Evolutionary conservation across 345 rosid genomes (phyloP).

Genomic region (Pseudoturritis turrita): DNA sequence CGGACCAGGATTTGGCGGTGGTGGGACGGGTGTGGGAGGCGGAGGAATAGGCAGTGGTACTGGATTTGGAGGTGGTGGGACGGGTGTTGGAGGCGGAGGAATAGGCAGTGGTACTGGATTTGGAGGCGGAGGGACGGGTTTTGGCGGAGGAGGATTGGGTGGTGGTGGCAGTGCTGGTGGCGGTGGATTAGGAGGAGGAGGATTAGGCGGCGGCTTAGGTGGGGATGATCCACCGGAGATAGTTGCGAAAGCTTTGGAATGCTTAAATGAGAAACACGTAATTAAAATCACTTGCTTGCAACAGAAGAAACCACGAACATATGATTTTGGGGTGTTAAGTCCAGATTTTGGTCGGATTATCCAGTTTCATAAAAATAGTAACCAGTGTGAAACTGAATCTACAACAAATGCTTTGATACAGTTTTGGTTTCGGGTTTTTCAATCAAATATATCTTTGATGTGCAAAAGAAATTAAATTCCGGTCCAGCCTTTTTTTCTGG

Average conservation of each 20-base stretch:
- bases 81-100: constrained; percentile 8
- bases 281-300: constrained; percentile 4
- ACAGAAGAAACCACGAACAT: background rate
- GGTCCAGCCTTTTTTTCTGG: no score
- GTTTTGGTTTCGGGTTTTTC: no score
- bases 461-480: no score
- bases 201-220: constrained; percentile 8
- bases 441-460: no score
- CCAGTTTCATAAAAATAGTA: no score
- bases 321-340: background rate
- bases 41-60: constrained; percentile 4
- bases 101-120: background rate
- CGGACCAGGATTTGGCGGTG: constrained; percentile 9
- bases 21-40: constrained; percentile 17
- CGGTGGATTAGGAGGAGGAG: background rate
- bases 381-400: no score
- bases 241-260: constrained; percentile 65
- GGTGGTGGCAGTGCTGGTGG: background rate
- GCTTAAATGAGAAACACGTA: constrained; percentile 69
- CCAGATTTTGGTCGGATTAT: background rate
- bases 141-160: constrained; percentile 6
- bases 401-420: no score
- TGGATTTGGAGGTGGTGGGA: background rate
- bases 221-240: constrained; percentile 49
- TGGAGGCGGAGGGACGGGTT: constrained; percentile 8